Conservation (phyloP, 768 basidiomycete species). For the Leccinum incarnatum region DNA sequence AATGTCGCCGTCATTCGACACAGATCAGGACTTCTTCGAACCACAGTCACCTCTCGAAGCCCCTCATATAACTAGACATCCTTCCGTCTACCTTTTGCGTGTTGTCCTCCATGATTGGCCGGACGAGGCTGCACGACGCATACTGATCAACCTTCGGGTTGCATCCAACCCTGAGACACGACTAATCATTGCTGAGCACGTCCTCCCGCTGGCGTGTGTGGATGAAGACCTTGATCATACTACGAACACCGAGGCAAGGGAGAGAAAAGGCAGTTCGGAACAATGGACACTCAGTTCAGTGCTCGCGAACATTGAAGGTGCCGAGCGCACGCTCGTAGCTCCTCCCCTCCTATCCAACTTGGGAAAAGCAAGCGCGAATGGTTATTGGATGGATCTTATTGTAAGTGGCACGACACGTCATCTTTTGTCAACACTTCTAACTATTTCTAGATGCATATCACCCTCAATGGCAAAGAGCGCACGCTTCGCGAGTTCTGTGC, state of each 20-base stretch:
- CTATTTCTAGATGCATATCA: conserved; percentile 57
- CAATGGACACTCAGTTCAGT: conserved; percentile 30
- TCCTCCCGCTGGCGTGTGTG: conserved; percentile 68
- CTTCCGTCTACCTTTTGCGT: conserved; percentile 68
- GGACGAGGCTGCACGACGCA: conserved; percentile 48
- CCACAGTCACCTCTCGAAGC: conserved; percentile 46
- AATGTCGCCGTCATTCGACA: background rate
- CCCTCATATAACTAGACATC: conserved; percentile 31
- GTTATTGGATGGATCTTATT: conserved; percentile 69
- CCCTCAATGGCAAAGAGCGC: conserved; percentile 68
- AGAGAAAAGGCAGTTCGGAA: background rate
- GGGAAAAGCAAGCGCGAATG: conserved; percentile 64
- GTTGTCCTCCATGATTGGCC: conserved; percentile 81
- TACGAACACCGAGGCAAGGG: conserved; percentile 5
- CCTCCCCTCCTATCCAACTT: conserved; percentile 69
- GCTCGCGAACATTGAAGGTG: conserved; percentile 47
- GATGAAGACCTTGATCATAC: conserved; percentile 35
- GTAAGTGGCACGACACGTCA: conserved; percentile 33
- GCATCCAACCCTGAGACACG: conserved; percentile 43
- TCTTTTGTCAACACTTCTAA: background rate
- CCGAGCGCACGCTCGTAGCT: conserved; percentile 50
- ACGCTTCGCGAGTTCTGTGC: conserved; percentile 62
- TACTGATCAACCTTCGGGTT: conserved; percentile 44
- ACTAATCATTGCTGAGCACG: conserved; percentile 68
- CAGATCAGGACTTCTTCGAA: conserved; percentile 75